Evolutionary conservation across 305 asterid species (phyloP), one percentile per base, ranked within the genome.

Genomic region (Caryopteris hybrid): DNA sequence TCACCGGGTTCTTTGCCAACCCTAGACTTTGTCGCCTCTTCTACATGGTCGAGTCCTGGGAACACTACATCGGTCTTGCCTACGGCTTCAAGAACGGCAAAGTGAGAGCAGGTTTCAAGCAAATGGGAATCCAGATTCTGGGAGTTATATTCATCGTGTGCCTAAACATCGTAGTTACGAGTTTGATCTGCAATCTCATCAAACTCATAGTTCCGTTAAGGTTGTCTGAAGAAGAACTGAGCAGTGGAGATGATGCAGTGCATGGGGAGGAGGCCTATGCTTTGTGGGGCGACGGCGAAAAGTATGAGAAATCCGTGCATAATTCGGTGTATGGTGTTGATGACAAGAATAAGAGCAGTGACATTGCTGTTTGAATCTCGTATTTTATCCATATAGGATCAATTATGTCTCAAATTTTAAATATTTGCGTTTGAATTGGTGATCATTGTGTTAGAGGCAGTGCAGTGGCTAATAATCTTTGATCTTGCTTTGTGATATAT

Each of bases 261-360:
- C 96, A 88, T 27, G 95, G 96, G 0, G 96, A 88, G 66, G 89
- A 76, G 42, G 96, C 97, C 0, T 91, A 88, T 70, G 97, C 96
- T 0, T 22, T 91, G 56, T 88, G 89, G 87, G 96, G 95, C 0
- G 92, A 90, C 36, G 95, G 97, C 0, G 86, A 88, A 76, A 90
- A 79, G 76, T 79, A 64, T 48, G 88, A 81, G 66, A 79, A 42
- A 18, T 77, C 87, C 2, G 68, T 63, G 68, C 80, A 77, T 20
- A 79, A 77, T 63, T 73, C 86, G 0, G 86, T 62, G 0, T 57
- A 69, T 25, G 78, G 76, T 10, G 80, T 66, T 2, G 88, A 78
- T 33, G 79, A 14, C 4, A 78, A 56, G 75, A 65, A 65, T 41
- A 23, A 54, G 63, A 36, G 73, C 16, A 66, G 25, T 58, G 42